phyloP scores from a whole-genome alignment of 805 yeast species.

The Saccharomycopsis sp. region DNA sequence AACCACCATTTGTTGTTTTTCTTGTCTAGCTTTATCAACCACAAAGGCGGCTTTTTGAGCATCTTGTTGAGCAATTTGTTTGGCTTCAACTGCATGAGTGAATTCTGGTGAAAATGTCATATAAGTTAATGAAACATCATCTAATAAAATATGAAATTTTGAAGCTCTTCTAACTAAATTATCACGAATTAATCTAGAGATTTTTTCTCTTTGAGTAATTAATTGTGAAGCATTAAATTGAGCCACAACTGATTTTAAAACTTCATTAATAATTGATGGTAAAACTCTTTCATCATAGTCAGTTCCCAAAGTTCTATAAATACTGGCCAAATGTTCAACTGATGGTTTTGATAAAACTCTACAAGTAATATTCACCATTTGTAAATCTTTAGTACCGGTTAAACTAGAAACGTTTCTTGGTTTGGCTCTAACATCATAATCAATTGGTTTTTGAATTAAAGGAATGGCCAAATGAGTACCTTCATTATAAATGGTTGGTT shows the following conservation, averaged over 20 bases:
- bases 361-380: constrained; percentile 99
- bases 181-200: constrained; percentile 83
- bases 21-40: constrained; percentile 95
- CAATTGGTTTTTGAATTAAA: constrained; percentile 87
- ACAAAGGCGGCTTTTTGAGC: constrained; percentile 97
- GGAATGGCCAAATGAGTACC: constrained; percentile 95
- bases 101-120: constrained; percentile 98
- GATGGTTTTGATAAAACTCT: constrained; percentile 91
- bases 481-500: constrained; percentile 72
- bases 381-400: constrained; percentile 96
- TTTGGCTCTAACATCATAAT: constrained; percentile 92
- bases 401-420: constrained; percentile 93
- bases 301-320: constrained; percentile 84
- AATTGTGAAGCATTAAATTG: constrained; percentile 97
- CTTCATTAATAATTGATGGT: constrained; percentile 98
- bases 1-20: constrained; percentile 93
- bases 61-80: constrained; percentile 98
- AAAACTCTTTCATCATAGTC: constrained; percentile 96
- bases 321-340: constrained; percentile 63
- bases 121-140: constrained; percentile 91
- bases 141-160: constrained; percentile 77
- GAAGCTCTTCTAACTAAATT: constrained; percentile 84
- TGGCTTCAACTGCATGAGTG: constrained; percentile 95
- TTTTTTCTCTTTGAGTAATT: constrained; percentile 98
- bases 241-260: constrained; percentile 91